Evolutionary conservation across 2,329 filamentous ascomycete species (phyloP).

Genomic region (Stachybotrys chartarum): DNA sequence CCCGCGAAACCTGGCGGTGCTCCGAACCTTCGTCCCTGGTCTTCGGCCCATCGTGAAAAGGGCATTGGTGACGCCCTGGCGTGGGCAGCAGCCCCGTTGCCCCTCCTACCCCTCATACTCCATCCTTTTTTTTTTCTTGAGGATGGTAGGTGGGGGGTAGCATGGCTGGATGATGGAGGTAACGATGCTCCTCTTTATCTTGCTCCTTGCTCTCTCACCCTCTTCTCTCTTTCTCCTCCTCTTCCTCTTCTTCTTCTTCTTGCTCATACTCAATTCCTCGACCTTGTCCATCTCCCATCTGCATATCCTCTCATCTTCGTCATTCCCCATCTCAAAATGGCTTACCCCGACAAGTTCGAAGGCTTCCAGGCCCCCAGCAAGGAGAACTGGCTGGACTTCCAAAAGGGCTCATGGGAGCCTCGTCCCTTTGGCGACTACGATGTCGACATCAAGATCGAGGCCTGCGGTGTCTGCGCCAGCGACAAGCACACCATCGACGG

Average conservation of each 20-base stretch:
- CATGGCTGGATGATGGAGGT: neutral
- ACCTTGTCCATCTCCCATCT: neutral
- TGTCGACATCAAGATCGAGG: constrained; percentile 80
- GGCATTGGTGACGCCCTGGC: neutral
- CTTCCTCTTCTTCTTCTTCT: neutral
- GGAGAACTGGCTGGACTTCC: constrained; percentile 50
- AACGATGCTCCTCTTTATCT: constrained; percentile 2
- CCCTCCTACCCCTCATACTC: neutral
- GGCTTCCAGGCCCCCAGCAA: constrained; percentile 53
- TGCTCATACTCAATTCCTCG: neutral
- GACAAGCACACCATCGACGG: constrained; percentile 65
- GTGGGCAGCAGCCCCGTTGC: neutral
- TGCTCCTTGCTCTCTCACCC: constrained; percentile 1
- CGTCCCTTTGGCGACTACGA: constrained; percentile 85
- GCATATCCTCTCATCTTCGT: neutral
- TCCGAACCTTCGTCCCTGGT: neutral
- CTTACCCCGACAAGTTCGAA: constrained; percentile 52
- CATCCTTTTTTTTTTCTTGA: neutral
- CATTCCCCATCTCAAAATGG: constrained; percentile 4
- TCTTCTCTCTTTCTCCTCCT: neutral
- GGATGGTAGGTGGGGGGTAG: neutral
- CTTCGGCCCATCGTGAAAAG: neutral
- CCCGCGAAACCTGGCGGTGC: neutral
- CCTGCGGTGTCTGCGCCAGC: constrained; percentile 68
- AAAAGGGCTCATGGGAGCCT: constrained; percentile 70